These are phyloP conservation scores for Teunomyces tritomae DNA, from an alignment of 805 yeast genomes.

Conservation along the genomic window DNA sequence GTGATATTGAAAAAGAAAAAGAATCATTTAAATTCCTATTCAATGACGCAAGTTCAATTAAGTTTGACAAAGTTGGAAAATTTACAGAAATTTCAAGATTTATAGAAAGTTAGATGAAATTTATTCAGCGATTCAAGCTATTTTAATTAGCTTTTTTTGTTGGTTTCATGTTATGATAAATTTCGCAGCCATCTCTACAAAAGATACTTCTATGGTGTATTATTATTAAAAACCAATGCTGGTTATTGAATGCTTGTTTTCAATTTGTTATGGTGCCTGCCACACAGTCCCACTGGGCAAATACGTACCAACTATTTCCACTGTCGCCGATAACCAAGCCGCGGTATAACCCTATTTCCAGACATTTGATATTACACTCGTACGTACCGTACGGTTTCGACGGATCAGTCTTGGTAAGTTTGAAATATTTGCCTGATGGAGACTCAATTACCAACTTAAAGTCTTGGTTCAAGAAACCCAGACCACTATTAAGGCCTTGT, in stretches of 20 bases:
- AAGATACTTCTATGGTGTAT: background rate
- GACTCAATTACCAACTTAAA: slow-evolving; percentile 70
- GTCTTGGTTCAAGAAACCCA: slow-evolving; percentile 37
- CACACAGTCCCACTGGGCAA: slow-evolving; percentile 84
- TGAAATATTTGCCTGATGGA: slow-evolving; percentile 77
- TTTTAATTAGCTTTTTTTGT: background rate
- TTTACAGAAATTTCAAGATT: too few species aligned
- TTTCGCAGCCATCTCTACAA: background rate
- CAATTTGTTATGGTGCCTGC: slow-evolving; percentile 12
- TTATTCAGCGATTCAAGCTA: too few species aligned
- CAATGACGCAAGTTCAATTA: too few species aligned
- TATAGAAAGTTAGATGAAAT: too few species aligned
- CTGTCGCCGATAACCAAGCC: slow-evolving; percentile 77
- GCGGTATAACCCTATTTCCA: slow-evolving; percentile 79
- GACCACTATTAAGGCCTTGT: slow-evolving; percentile 41
- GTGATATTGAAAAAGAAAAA: too few species aligned
- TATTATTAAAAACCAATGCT: background rate
- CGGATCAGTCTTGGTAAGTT: slow-evolving; percentile 51
- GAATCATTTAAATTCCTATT: too few species aligned
- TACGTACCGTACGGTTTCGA: slow-evolving; percentile 51
- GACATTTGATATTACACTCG: slow-evolving; percentile 58
- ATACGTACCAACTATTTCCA: slow-evolving; percentile 79
- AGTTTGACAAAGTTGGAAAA: too few species aligned
- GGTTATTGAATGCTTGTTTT: background rate
- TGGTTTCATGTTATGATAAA: background rate